These are phyloP conservation scores for Ramularia endophylla DNA, from an alignment of 2,329 filamentous ascomycete species.

Conservation along the genomic window DNA sequence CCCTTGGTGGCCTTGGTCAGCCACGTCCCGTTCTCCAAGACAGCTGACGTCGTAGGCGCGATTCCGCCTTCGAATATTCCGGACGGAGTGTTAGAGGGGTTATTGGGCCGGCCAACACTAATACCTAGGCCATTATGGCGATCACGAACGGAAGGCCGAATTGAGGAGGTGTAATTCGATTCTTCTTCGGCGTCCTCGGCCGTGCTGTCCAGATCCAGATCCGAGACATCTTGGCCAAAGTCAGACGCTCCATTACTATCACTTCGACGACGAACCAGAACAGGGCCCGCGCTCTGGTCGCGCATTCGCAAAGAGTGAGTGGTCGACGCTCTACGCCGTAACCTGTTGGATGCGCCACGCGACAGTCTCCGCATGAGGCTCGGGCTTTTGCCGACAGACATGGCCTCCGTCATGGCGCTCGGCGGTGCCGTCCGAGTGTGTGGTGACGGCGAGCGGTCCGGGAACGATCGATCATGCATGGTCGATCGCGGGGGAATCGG, in stretches of 20 bases:
- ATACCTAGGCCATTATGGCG: conserved; percentile 40
- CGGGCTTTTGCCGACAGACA: conserved; percentile 51
- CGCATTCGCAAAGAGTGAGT: conserved; percentile 65
- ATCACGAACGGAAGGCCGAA: conserved; percentile 15
- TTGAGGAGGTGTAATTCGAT: conserved; percentile 11
- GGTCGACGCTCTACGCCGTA: conserved; percentile 69
- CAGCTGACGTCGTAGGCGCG: conserved; percentile 68
- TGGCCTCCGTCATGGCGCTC: conserved; percentile 57
- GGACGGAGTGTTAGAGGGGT: conserved; percentile 26
- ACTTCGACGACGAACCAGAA: conserved; percentile 79
- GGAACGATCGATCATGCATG: conserved; percentile 28
- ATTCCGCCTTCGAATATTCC: conserved; percentile 40
- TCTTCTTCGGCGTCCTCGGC: conserved; percentile 37
- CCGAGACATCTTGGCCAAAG: conserved; percentile 41
- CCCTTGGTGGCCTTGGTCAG: conserved; percentile 85
- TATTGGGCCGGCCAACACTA: conserved; percentile 26
- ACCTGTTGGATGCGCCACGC: conserved; percentile 67
- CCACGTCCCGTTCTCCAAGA: conserved; percentile 70
- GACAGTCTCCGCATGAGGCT: conserved; percentile 78
- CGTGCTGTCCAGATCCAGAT: conserved; percentile 53
- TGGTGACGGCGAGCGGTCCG: conserved; percentile 50
- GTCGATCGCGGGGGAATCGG: conserved; percentile 16
- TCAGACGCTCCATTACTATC: conserved; percentile 71
- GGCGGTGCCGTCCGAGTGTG: conserved; percentile 35
- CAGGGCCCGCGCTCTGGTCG: conserved; percentile 83